Base-by-base conservation (phyloP, 495 filamentous ascomycete species). In the Entonaema liquescens region DNA sequence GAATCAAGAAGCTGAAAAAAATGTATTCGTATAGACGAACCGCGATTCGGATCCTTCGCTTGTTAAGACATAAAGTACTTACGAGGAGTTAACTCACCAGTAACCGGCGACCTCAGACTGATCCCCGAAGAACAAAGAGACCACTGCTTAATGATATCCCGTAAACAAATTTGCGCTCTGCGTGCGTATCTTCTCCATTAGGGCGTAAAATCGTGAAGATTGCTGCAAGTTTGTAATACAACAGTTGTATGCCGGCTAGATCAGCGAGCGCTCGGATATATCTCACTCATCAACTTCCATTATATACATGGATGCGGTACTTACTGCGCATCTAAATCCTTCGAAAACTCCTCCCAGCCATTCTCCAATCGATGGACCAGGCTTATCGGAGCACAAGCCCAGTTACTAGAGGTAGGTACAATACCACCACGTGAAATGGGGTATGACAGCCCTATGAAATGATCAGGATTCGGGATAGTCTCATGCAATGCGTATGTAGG, bases 361-460 rank as follows among this genome's bases (percentile, higher is more conserved):
- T 5, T 49, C 19, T 47, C 42, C 26, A 62, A 49, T 26, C 19
- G 53, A 35, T 56, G 21, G 67, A 72, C 62, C 55, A 65, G 61
- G 60, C 55, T 36, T 52, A 53, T 52, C 65, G 60, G 23, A 35
- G 35, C 26, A 28, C 38, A 36, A 73, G 28, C 50, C 57, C 60
- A 28, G 61, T 38, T 53, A 25, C 40, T 53, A 29, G 17, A 31
- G n/a, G 52, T 67, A 63, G 63, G 65, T 68, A 65, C 61, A 67
- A 44, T 33, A 65, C 31, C 40, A 63, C 69, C 69, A 72, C 65
- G 70, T 68, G 70, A 73, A 62, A 64, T 65, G 28, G 36, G 55
- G 65, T 68, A 58, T 57, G 50, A 65, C 70, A 73, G 70, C 70
- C 70, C 42, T 73, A 73, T 56, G 31, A 38, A 59, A 52, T 35